Percentiles rank a stretch among this genome's conserved stretches.
Conservation (phyloP, 495 filamentous ascomycete genomes). For the Neurospora sp. region DNA sequence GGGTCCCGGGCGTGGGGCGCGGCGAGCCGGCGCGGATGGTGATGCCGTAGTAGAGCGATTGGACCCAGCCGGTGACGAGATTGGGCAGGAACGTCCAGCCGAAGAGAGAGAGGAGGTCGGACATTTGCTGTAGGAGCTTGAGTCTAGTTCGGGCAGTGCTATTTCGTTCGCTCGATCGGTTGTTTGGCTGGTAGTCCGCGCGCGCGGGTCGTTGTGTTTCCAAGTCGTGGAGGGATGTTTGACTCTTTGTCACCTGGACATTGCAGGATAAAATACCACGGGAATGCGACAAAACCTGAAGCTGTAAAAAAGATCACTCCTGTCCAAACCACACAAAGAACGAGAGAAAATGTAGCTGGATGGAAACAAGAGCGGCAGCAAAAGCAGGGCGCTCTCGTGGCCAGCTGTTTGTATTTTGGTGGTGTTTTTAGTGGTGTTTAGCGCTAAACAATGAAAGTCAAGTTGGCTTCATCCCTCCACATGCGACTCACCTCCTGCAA, state of each 20-base stretch:
- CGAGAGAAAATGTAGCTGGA: background rate
- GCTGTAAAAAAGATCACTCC: background rate
- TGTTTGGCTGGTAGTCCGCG: background rate
- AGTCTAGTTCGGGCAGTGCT: background rate
- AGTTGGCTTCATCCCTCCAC: background rate
- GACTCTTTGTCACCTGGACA: background rate
- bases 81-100: conserved; percentile 76
- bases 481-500: background rate
- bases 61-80: conserved; percentile 66
- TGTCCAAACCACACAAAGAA: background rate
- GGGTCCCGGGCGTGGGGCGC: conserved; percentile 61
- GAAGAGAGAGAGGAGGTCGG: conserved; percentile 55
- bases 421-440: background rate
- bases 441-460: background rate
- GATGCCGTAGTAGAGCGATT: conserved; percentile 76
- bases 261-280: background rate
- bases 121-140: conserved; percentile 8
- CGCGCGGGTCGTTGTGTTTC: background rate
- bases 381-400: background rate
- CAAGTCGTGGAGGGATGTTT: background rate
- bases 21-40: conserved; percentile 86
- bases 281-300: background rate
- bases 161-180: background rate
- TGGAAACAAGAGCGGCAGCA: background rate
- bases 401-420: background rate